phyloP scores from a whole-genome alignment of 768 basidiomycete genomes.

The Roridomyces roridus region DNA sequence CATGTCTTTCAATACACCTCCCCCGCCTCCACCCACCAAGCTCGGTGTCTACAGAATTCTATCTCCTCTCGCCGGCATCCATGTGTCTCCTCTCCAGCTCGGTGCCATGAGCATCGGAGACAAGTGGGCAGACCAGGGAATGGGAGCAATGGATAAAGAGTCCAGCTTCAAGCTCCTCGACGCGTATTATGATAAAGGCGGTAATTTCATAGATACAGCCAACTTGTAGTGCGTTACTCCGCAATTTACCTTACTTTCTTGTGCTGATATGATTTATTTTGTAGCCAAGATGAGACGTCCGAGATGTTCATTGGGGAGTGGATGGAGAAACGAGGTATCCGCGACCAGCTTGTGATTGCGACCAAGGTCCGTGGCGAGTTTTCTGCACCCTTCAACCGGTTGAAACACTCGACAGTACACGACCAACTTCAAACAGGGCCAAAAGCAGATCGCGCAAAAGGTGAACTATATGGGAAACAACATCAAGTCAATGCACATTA shows the following conservation, averaged over 20 bases:
- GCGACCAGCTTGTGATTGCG: conserved; percentile 51
- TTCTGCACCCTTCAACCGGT: neutral
- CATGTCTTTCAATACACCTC: no score
- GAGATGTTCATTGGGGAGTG: conserved; percentile 54
- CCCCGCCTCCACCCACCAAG: neutral
- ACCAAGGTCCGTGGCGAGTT: conserved; percentile 36
- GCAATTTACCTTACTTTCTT: conserved; percentile 37
- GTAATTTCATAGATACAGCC: no score
- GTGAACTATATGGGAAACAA: conserved; percentile 47
- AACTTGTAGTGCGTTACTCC: conserved; percentile 46
- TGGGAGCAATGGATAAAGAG: conserved; percentile 21
- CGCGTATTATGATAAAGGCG: no score
- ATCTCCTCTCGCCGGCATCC: conserved; percentile 26
- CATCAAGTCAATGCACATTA: no score
- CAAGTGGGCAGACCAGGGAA: conserved; percentile 45
- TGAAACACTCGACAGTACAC: conserved; percentile 19
- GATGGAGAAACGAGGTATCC: conserved; percentile 44
- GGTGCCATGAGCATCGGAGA: conserved; percentile 52
- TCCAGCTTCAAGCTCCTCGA: no score
- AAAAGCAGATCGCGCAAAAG: conserved; percentile 19
- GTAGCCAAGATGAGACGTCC: conserved; percentile 40
- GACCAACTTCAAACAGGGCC: conserved; percentile 16
- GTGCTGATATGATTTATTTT: neutral
- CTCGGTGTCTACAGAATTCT: conserved; percentile 42
- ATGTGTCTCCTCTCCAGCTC: conserved; percentile 40